A percentile compares a stretch with the other conserved stretches of the same genome.
Conservation (phyloP, 164 flowering plant genomes). For the Nymphaea thermarum region DNA sequence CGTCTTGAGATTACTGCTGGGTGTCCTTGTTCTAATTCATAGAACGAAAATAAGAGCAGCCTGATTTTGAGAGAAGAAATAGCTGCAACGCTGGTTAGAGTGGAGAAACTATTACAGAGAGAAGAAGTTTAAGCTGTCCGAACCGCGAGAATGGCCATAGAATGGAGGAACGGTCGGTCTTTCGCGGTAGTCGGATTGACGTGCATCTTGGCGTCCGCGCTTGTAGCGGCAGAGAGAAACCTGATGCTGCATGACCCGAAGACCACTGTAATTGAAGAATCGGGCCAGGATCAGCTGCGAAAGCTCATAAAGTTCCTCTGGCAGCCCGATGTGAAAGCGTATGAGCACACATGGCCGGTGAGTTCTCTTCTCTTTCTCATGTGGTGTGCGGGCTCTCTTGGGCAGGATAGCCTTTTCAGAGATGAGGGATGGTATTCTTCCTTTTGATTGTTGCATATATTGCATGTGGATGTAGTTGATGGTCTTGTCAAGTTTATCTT, state of each 20-base stretch:
- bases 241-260: conserved; percentile 20
- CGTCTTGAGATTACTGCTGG: too few species aligned
- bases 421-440: too few species aligned
- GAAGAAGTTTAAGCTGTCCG: too few species aligned
- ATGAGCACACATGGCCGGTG: conserved; percentile 97
- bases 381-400: neutral
- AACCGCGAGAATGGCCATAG: neutral
- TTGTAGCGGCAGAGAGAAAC: conserved; percentile 63
- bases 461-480: too few species aligned
- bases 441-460: too few species aligned
- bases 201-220: conserved; percentile 35
- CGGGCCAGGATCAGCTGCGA: conserved; percentile 17
- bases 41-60: too few species aligned
- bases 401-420: too few species aligned
- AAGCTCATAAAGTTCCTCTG: conserved; percentile 47
- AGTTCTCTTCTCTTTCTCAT: conserved; percentile 10
- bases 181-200: conserved; percentile 19
- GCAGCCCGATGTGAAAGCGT: conserved; percentile 47
- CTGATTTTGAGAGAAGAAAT: too few species aligned
- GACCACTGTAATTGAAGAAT: conserved; percentile 7
- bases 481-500: too few species aligned
- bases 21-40: too few species aligned
- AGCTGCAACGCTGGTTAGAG: too few species aligned
- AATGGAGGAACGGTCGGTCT: conserved; percentile 18
- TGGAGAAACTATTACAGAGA: too few species aligned